Conservation (phyloP, 306 rosid genomes). For the Ormosia emarginata region DNA sequence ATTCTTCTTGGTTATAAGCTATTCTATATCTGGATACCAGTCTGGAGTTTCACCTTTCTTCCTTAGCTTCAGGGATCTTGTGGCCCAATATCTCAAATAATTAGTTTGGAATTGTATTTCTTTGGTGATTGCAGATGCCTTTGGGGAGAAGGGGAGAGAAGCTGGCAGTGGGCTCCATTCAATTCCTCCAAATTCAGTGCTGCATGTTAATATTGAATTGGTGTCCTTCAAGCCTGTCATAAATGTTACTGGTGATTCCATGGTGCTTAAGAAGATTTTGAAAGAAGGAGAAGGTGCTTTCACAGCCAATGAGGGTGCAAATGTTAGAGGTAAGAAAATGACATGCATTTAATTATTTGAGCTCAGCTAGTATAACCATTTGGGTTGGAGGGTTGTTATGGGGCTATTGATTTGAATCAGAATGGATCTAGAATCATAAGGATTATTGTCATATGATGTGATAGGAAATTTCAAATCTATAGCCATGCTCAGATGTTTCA, state of each 20-base stretch:
- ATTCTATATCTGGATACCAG: not conserved
- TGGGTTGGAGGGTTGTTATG: not conserved
- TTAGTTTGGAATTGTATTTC: slow-evolving; percentile 14
- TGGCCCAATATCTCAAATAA: slow-evolving; percentile 1
- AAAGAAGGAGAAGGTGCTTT: slow-evolving; percentile 60
- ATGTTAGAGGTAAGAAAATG: slow-evolving; percentile 52
- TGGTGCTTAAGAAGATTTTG: slow-evolving; percentile 61
- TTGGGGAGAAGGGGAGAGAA: slow-evolving; percentile 47
- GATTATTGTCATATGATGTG: too few relatives aligned
- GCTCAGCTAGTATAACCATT: not conserved
- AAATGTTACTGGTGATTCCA: slow-evolving; percentile 62
- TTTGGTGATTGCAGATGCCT: slow-evolving; percentile 47
- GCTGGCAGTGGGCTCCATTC: slow-evolving; percentile 36
- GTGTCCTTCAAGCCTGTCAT: slow-evolving; percentile 65
- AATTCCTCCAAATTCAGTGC: slow-evolving; percentile 45
- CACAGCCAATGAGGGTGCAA: slow-evolving; percentile 61
- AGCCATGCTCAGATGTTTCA: too few relatives aligned
- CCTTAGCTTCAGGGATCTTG: slow-evolving; percentile 9
- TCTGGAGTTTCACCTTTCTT: not conserved
- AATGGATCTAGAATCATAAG: too few relatives aligned
- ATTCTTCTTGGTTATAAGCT: not conserved
- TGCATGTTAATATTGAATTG: slow-evolving; percentile 55
- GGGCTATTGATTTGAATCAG: too few relatives aligned
- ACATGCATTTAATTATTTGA: not conserved
- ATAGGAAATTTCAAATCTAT: too few relatives aligned